These are phyloP conservation scores for Trichoderma semiorbis DNA, from an alignment of 2,329 filamentous ascomycete genomes.

Conservation along the genomic window DNA sequence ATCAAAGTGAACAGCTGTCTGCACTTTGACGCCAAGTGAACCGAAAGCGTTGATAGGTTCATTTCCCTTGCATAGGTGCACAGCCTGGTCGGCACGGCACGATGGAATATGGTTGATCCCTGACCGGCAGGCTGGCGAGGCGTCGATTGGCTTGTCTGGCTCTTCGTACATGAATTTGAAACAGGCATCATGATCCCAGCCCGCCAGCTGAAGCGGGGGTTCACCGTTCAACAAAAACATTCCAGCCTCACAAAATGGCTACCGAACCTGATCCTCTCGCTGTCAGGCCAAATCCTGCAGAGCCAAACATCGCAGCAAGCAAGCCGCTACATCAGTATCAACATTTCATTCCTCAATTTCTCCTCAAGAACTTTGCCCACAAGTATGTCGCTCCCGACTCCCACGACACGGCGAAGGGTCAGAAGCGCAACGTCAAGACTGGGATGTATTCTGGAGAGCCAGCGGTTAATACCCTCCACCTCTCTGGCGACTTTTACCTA, in stretches of 20 bases:
- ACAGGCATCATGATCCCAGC: neutral
- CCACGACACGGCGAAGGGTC: neutral
- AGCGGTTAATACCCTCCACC: neutral
- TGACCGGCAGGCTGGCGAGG: neutral
- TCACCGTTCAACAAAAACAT: neutral
- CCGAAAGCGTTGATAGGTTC: neutral
- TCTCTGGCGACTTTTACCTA: neutral
- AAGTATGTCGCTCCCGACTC: neutral
- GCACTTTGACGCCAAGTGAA: neutral
- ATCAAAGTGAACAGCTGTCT: neutral
- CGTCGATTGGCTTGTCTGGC: neutral
- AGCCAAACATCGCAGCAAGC: neutral
- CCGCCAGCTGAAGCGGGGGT: neutral
- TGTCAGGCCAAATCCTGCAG: neutral
- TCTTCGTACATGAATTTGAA: neutral
- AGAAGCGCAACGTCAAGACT: neutral
- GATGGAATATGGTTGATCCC: neutral
- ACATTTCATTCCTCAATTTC: constrained; percentile 10
- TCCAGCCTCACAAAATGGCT: neutral
- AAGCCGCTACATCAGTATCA: neutral
- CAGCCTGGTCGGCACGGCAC: neutral
- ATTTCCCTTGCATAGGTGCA: neutral
- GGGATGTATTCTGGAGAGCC: neutral
- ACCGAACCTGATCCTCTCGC: neutral
- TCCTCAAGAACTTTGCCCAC: constrained; percentile 6